Evolutionary conservation across 2,329 filamentous ascomycete species (phyloP).

Genomic region (Clonostachys chloroleuca): DNA sequence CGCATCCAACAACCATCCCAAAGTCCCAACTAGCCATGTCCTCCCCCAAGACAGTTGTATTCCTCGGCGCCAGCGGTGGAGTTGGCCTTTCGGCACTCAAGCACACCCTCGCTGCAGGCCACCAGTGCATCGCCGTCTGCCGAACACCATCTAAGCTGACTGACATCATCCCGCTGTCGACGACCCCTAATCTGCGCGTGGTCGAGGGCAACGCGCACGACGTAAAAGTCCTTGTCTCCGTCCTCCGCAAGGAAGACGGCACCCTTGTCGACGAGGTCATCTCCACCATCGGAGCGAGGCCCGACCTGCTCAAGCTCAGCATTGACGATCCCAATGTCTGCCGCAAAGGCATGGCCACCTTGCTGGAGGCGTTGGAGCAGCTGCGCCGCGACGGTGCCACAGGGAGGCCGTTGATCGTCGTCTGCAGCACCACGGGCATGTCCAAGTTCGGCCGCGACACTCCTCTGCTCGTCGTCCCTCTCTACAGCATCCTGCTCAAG

Average conservation of each 20-base stretch:
- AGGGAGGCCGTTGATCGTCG: slow-evolving; percentile 24
- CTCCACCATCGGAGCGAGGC: slow-evolving; percentile 8
- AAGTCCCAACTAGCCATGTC: not conserved
- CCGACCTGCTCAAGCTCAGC: slow-evolving; percentile 21
- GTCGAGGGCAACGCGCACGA: slow-evolving; percentile 43
- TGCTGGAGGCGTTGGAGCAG: slow-evolving; percentile 31
- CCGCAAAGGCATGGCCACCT: slow-evolving; percentile 30
- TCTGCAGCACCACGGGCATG: slow-evolving; percentile 33
- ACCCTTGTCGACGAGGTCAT: not conserved
- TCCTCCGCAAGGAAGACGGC: slow-evolving; percentile 19
- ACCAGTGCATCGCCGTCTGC: slow-evolving; percentile 42
- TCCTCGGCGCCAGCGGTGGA: slow-evolving; percentile 50
- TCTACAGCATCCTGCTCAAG: slow-evolving; percentile 35
- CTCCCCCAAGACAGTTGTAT: slow-evolving; percentile 32
- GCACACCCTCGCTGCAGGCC: slow-evolving; percentile 36
- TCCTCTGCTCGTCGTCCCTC: slow-evolving; percentile 32
- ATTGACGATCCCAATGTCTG: slow-evolving; percentile 44
- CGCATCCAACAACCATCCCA: too few species aligned
- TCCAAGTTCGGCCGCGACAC: slow-evolving; percentile 29
- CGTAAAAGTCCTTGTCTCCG: slow-evolving; percentile 23
- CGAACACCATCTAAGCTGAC: slow-evolving; percentile 44
- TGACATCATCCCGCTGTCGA: slow-evolving; percentile 19
- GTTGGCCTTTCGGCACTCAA: slow-evolving; percentile 40
- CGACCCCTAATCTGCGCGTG: slow-evolving; percentile 32
- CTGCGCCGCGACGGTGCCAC: slow-evolving; percentile 16